Conservation (phyloP, 2,329 filamentous ascomycete genomes). For the Zalaria sp. region DNA sequence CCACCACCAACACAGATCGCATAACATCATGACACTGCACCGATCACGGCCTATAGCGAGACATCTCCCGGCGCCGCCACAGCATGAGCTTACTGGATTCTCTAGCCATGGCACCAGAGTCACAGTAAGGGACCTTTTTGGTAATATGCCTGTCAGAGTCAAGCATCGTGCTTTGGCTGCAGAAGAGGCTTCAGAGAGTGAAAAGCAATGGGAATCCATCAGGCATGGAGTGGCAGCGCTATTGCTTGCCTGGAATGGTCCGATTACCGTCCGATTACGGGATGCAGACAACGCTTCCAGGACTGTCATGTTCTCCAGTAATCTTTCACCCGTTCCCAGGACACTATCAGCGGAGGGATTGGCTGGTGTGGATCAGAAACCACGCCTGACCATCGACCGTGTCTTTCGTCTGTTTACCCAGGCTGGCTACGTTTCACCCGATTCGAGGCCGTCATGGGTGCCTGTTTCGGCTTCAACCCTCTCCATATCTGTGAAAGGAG, state of each 20-base stretch:
- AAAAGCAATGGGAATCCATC: constrained; percentile 53
- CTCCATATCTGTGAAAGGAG: constrained; percentile 50
- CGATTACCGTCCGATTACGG: constrained; percentile 43
- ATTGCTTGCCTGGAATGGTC: constrained; percentile 53
- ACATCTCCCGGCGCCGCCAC: constrained; percentile 44
- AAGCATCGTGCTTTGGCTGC: constrained; percentile 53
- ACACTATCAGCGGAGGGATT: constrained; percentile 9
- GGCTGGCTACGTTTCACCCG: constrained; percentile 44
- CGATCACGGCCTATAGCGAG: constrained; percentile 53
- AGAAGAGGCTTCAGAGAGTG: constrained; percentile 36
- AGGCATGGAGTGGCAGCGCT: constrained; percentile 46
- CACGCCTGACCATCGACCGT: neutral
- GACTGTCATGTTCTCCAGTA: neutral
- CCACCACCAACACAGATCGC: constrained; percentile 43
- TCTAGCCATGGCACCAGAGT: constrained; percentile 61
- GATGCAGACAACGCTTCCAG: constrained; percentile 29
- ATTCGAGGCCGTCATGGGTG: constrained; percentile 49
- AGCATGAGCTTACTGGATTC: constrained; percentile 38
- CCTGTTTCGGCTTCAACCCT: constrained; percentile 52
- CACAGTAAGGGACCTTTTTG: constrained; percentile 68
- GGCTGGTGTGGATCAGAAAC: constrained; percentile 8
- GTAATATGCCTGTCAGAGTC: constrained; percentile 77
- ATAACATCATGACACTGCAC: constrained; percentile 56
- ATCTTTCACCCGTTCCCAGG: neutral
- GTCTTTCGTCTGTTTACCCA: constrained; percentile 48